Conservation (phyloP, 1,139 yeast genomes). For the Saccharomyces hybrid region DNA sequence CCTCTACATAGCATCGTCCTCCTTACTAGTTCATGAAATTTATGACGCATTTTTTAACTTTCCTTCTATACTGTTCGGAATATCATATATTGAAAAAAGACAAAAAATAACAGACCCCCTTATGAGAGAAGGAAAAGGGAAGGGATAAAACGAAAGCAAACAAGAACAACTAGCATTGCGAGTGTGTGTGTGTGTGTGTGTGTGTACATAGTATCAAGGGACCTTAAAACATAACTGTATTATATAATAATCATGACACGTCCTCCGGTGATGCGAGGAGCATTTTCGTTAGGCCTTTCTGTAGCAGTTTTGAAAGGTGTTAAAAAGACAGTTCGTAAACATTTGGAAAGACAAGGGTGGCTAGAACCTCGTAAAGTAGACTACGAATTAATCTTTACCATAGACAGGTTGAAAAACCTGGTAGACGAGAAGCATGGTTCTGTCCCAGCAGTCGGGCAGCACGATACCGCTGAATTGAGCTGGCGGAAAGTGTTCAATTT, state of each 20-base stretch:
- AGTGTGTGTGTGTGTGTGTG: not conserved
- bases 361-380: not conserved
- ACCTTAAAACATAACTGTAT: not conserved
- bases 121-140: not conserved
- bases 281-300: not conserved
- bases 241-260: not conserved
- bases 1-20: not conserved
- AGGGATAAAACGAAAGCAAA: not conserved
- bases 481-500: constrained; percentile 9
- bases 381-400: not conserved
- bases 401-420: not conserved
- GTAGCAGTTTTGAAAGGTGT: not conserved
- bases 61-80: not conserved
- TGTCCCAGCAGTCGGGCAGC: not conserved
- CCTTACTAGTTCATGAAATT: not conserved
- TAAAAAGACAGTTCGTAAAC: not conserved
- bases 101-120: not conserved
- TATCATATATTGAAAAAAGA: not conserved
- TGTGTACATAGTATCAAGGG: not conserved
- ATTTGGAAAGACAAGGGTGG: not conserved
- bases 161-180: not conserved
- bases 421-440: not conserved
- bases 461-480: constrained; percentile 1
- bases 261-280: not conserved
- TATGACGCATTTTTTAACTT: not conserved